These are phyloP conservation scores for Senecio squalidus DNA, from an alignment of 140 eudicot genomes.

Conservation along the genomic window DNA sequence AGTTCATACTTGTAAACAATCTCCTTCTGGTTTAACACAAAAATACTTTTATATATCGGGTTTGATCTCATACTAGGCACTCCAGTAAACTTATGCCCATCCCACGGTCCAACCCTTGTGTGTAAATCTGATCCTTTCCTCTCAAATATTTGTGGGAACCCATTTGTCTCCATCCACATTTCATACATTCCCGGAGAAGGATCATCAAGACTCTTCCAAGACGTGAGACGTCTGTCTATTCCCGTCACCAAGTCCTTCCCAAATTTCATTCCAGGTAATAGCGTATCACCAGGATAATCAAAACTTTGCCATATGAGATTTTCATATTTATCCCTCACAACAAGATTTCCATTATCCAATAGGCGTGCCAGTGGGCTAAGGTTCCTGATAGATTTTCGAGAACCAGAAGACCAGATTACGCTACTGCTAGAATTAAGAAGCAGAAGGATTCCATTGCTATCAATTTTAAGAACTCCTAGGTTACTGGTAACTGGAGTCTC, in stretches of 20 bases:
- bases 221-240: background rate
- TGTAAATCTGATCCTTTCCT: background rate
- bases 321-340: background rate
- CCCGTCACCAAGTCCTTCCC: constrained; percentile 22
- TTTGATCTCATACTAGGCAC: background rate
- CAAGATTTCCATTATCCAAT: constrained; percentile 15
- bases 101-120: constrained; percentile 18
- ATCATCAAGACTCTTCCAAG: constrained; percentile 38
- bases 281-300: constrained; percentile 21
- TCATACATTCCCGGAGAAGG: constrained; percentile 34
- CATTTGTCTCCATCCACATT: constrained; percentile 17
- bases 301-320: constrained; percentile 35
- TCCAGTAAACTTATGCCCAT: constrained; percentile 17
- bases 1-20: background rate
- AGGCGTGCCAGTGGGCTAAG: constrained; percentile 9
- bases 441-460: background rate
- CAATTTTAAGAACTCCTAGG: constrained; percentile 12
- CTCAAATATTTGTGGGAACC: constrained; percentile 17
- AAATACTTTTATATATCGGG: background rate
- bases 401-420: constrained; percentile 12
- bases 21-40: constrained; percentile 4
- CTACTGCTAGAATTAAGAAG: background rate
- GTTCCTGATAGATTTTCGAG: background rate
- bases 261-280: constrained; percentile 17
- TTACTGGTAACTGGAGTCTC: background rate